These are phyloP conservation scores for Pestalotiopsis sp. DNA, from an alignment of 2,329 filamentous ascomycete species.

Conservation along the genomic window DNA sequence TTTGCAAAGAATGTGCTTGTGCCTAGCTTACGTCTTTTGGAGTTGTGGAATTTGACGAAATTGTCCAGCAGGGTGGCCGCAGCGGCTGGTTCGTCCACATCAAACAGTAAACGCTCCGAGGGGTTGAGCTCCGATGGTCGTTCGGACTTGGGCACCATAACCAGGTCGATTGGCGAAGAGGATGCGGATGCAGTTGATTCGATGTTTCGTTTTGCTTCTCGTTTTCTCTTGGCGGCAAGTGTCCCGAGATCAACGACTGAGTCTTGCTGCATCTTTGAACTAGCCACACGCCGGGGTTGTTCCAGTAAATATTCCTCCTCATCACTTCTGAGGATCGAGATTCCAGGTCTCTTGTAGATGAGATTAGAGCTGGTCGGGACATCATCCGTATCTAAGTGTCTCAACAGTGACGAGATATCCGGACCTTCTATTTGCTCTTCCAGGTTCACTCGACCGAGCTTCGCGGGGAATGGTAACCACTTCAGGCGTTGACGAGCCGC, in stretches of 20 bases:
- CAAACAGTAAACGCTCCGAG: slow-evolving; percentile 19
- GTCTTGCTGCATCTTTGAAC: background rate
- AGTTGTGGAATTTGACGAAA: slow-evolving; percentile 25
- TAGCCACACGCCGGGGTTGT: background rate
- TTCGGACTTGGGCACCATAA: slow-evolving; percentile 4
- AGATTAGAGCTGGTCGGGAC: slow-evolving; percentile 25
- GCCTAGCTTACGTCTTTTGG: slow-evolving; percentile 26
- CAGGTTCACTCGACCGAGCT: slow-evolving; percentile 15
- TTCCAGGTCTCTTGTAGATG: slow-evolving; percentile 29
- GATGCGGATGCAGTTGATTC: background rate
- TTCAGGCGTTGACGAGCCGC: slow-evolving; percentile 21
- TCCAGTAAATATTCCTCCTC: slow-evolving; percentile 15
- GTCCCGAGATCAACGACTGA: slow-evolving; percentile 16
- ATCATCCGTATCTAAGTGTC: slow-evolving; percentile 7
- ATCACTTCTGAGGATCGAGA: slow-evolving; percentile 25
- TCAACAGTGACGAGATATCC: slow-evolving; percentile 6
- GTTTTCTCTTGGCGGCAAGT: slow-evolving; percentile 25
- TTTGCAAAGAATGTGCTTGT: slow-evolving; percentile 26
- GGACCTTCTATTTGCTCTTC: slow-evolving; percentile 22
- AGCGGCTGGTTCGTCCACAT: slow-evolving; percentile 20
- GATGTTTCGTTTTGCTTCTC: slow-evolving; percentile 9
- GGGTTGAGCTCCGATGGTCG: background rate
- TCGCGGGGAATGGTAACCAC: slow-evolving; percentile 27
- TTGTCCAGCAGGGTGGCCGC: slow-evolving; percentile 27
- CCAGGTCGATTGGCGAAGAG: slow-evolving; percentile 15